Percentiles rank a stretch among this genome's conserved stretches.
These are phyloP conservation scores for Tricholoma terreum DNA, from an alignment of 768 basidiomycete species.

Conservation along the genomic window DNA sequence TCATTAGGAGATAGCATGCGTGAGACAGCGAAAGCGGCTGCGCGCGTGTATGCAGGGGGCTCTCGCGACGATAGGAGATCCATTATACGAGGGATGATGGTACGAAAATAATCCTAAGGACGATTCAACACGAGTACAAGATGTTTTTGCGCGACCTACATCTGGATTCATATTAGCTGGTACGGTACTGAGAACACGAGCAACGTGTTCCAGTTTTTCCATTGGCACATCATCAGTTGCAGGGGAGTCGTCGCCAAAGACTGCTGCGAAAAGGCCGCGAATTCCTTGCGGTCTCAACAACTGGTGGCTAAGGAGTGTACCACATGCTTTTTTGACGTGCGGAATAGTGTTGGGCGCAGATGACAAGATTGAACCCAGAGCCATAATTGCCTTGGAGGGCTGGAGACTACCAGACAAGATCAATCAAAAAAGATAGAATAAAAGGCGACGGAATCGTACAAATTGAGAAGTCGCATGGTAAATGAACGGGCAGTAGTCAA, in stretches of 20 bases:
- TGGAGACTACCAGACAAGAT: slow-evolving; percentile 47
- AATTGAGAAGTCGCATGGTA: slow-evolving; percentile 54
- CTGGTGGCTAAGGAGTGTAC: slow-evolving; percentile 65
- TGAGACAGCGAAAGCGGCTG: slow-evolving; percentile 66
- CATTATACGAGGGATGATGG: slow-evolving; percentile 54
- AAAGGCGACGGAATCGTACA: slow-evolving; percentile 44
- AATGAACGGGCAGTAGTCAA: slow-evolving; percentile 48
- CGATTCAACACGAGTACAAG: slow-evolving; percentile 1
- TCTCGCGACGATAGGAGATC: slow-evolving; percentile 43
- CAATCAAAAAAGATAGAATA: slow-evolving; percentile 16
- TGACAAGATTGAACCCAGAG: slow-evolving; percentile 60
- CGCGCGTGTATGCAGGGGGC: slow-evolving; percentile 49
- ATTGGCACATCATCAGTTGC: slow-evolving; percentile 49
- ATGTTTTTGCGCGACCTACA: slow-evolving; percentile 36
- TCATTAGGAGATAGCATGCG: slow-evolving; percentile 51
- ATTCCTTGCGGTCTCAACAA: slow-evolving; percentile 70
- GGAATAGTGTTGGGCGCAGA: slow-evolving; percentile 37
- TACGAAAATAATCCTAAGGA: slow-evolving; percentile 58
- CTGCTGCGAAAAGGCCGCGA: slow-evolving; percentile 60
- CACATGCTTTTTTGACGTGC: slow-evolving; percentile 58
- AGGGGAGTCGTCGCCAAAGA: slow-evolving; percentile 62
- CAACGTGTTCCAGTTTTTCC: slow-evolving; percentile 72
- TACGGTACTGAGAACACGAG: slow-evolving; percentile 58
- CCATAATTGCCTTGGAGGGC: slow-evolving; percentile 61
- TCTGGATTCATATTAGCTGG: slow-evolving; percentile 54